phyloP scores from a whole-genome alignment of 768 basidiomycete species.

The Boletellus sp. region DNA sequence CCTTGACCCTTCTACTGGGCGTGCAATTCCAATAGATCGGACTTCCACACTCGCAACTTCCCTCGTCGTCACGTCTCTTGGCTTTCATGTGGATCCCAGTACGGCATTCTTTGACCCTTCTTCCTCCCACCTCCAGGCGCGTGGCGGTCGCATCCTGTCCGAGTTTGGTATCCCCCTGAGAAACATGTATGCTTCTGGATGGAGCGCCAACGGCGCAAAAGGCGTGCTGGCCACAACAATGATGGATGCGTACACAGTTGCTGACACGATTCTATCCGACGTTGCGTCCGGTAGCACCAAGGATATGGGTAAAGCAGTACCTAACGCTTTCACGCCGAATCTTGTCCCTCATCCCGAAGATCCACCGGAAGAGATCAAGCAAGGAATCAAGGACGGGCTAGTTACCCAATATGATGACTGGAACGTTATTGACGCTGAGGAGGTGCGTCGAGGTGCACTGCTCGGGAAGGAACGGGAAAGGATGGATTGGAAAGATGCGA shows the following conservation, averaged over 20 bases:
- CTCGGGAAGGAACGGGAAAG: conserved; percentile 73
- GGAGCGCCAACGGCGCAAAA: conserved; percentile 88
- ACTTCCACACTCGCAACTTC: conserved; percentile 56
- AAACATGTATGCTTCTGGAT: conserved; percentile 88
- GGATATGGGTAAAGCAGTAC: conserved; percentile 13
- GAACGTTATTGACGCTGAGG: conserved; percentile 71
- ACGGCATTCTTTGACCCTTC: conserved; percentile 56
- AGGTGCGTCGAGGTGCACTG: conserved; percentile 53
- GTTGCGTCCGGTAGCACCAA: conserved; percentile 24
- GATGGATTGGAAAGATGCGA: conserved; percentile 65
- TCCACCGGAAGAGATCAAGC: conserved; percentile 46
- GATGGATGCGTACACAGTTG: conserved; percentile 84
- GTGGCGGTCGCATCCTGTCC: conserved; percentile 47
- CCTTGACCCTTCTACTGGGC: conserved; percentile 45
- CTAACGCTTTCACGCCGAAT: conserved; percentile 31
- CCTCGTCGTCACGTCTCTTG: conserved; percentile 83
- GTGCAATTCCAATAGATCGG: conserved; percentile 54
- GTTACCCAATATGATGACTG: conserved; percentile 72
- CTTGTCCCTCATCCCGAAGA: conserved; percentile 39
- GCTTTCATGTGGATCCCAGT: conserved; percentile 71
- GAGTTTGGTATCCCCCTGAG: conserved; percentile 37
- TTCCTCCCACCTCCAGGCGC: conserved; percentile 53
- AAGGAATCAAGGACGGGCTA: conserved; percentile 36
- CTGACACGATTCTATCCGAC: conserved; percentile 67
- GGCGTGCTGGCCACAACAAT: conserved; percentile 92